phyloP scores from a whole-genome alignment of 768 basidiomycete genomes.

The Agrocybe praecox region DNA sequence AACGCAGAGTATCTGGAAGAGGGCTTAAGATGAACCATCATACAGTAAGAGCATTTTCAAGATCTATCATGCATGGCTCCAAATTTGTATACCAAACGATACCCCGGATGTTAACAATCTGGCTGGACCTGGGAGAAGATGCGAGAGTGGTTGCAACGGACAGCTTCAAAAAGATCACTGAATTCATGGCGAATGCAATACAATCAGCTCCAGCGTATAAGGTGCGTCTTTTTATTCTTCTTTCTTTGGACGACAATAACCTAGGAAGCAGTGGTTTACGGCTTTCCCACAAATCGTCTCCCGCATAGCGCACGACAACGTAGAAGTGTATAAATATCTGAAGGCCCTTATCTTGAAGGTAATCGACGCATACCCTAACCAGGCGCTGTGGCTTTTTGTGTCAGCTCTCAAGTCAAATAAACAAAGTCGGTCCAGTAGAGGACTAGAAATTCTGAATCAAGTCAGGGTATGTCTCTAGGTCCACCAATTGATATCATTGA shows the following conservation, averaged over 20 bases:
- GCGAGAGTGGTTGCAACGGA: constrained; percentile 29
- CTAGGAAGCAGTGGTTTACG: constrained; percentile 77
- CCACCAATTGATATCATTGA: background rate
- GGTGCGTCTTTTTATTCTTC: constrained; percentile 40
- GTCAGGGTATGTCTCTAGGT: constrained; percentile 46
- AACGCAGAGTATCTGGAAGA: constrained; percentile 31
- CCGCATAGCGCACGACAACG: constrained; percentile 78
- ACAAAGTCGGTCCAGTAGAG: constrained; percentile 57
- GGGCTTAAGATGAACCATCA: constrained; percentile 64
- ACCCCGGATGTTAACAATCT: constrained; percentile 90
- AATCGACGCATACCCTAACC: constrained; percentile 83
- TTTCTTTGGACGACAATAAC: constrained; percentile 1
- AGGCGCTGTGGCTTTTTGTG: constrained; percentile 91
- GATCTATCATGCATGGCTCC: constrained; percentile 78
- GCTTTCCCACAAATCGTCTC: constrained; percentile 98
- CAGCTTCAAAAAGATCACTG: constrained; percentile 58
- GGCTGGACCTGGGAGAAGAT: constrained; percentile 89
- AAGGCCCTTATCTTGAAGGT: constrained; percentile 70
- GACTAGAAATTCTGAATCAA: constrained; percentile 55
- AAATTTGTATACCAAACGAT: constrained; percentile 97
- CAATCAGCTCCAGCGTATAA: constrained; percentile 77
- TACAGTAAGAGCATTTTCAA: constrained; percentile 67
- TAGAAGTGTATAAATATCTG: constrained; percentile 60
- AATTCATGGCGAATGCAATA: constrained; percentile 54
- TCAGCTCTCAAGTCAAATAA: constrained; percentile 88